Evolutionary conservation across 768 basidiomycete genomes (phyloP), one percentile per base, ranked within the genome.

Genomic region (Floccularia luteovirens): DNA sequence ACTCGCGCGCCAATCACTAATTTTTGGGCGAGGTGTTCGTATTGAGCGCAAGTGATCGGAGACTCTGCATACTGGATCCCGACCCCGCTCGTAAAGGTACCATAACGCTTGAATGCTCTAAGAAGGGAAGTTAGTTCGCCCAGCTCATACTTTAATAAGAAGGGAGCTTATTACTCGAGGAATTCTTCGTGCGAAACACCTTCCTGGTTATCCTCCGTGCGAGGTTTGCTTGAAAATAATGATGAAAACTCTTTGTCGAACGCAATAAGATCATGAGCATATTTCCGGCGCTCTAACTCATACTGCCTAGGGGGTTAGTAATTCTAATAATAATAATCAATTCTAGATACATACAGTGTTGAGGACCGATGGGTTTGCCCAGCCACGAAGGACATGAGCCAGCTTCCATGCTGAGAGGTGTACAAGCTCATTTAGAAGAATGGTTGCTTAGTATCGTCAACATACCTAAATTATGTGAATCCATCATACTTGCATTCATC

Each of bases 401-500:
- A 82, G 45, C 50, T 84, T 83, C 81, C 81, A 83, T 8, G 67
- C 75, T 72, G n/a, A n/a, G n/a, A n/a, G n/a, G n/a, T n/a, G 38
- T 34, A 21, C 25, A 22, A 24, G 17, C 31, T 16, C 32, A 22
- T 1, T 7, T n/a, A 24, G 14, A 17, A 20, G 19, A 32, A 30
- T 21, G 36, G 22, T 35, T 19, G 5, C 21, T 6, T 21, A 27
- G 17, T 2, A 7, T 27, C 14, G 14, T 8, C 16, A 4, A 43
- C 58, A 31, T 44, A 72, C 78, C 71, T 17, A 87, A 68, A 50
- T 86, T 86, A 45, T 82, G 82, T 13, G 77, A 70, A 51, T 86
- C 84, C 36, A 75, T 77, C 77, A 85, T 84, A 45, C 78, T 77
- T 5, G 81, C 82, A 48, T 84, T 83, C 82, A 83, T 79, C 8